These are phyloP conservation scores for Rhodomyrtus tomentosa DNA, from an alignment of 345 rosid species.

Conservation along the genomic window DNA sequence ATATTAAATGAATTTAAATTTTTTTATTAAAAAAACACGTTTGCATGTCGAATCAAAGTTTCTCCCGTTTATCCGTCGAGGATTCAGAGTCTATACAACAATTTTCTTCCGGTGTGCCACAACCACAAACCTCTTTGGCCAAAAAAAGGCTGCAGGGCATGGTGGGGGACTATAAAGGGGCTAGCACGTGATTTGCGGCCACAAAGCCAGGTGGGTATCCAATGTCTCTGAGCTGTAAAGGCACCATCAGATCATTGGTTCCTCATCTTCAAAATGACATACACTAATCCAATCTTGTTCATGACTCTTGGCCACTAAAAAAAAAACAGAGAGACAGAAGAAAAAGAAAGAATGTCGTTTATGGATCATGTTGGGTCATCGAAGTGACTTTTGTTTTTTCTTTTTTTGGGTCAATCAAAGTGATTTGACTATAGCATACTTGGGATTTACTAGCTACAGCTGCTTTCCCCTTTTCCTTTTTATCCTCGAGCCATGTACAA, in stretches of 20 bases:
- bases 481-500: too few species aligned
- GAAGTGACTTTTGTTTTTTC: not conserved
- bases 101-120: not conserved
- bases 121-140: not conserved
- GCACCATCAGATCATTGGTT: conserved; percentile 7
- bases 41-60: too few species aligned
- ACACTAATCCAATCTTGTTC: not conserved
- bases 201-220: not conserved
- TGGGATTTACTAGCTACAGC: rapidly evolving
- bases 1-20: too few species aligned
- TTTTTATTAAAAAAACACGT: too few species aligned
- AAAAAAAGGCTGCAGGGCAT: not conserved
- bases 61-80: too few species aligned
- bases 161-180: not conserved
- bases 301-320: not conserved
- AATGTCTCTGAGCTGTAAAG: conserved; percentile 21
- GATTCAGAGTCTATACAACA: too few species aligned
- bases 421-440: not conserved
- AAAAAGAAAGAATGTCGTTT: not conserved
- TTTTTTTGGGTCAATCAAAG: not conserved
- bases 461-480: not conserved
- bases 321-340: not conserved
- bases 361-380: not conserved
- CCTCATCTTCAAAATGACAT: not conserved
- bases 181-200: conserved; percentile 21